Base-by-base conservation (phyloP, 169 alveolate species). In the Cryptosporidium andersoni region DNA sequence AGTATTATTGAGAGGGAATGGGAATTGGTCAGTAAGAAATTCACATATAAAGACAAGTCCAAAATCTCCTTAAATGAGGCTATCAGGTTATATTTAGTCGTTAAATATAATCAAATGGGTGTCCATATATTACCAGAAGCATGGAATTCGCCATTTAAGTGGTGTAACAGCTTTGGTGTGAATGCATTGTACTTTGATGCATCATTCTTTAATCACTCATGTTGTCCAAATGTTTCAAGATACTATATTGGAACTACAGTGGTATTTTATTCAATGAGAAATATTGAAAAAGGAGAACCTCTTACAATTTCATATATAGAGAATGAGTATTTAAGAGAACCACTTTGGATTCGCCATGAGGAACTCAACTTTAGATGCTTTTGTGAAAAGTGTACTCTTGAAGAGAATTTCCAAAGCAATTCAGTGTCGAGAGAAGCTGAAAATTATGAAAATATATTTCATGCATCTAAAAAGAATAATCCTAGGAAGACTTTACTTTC, bases 181-280 rank as follows among this genome's bases (percentile, higher is more conserved):
- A 56, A 45, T 9, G 64, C 65, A 3, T 51, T 74, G 25, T 74
- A 47, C 39, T 6, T 74, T 2, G 60, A 74, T 11, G 55, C 85
- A 39, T 74, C 85, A 43, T 58, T 14, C 12, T 74, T 74, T 5
- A 63, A 74, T 58, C 85, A 74, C 49, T 74, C 85, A 74, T 74
- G 85, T 48, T 39, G 36, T 43, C 85, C 85, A 74, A 74, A 74
- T 60, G 85, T 74, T 8, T 66, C 40, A 6, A 37, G 85, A 5
- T 55, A 58, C 25, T 74, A 58, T 48, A 58, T 74, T 42, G 85
- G 85, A n/a, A 74, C 85, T 1, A 58, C 60, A 25, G 85, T 68
- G 6, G 51, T 74, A 11, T 74, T 74, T 62, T 58, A 34, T 47
- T 66, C 85, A 11, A 45, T 62, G 9, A 74, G 68, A 45, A 64